phyloP scores from a whole-genome alignment of 148 eudicot species.

The Rhododendron vialii region DNA sequence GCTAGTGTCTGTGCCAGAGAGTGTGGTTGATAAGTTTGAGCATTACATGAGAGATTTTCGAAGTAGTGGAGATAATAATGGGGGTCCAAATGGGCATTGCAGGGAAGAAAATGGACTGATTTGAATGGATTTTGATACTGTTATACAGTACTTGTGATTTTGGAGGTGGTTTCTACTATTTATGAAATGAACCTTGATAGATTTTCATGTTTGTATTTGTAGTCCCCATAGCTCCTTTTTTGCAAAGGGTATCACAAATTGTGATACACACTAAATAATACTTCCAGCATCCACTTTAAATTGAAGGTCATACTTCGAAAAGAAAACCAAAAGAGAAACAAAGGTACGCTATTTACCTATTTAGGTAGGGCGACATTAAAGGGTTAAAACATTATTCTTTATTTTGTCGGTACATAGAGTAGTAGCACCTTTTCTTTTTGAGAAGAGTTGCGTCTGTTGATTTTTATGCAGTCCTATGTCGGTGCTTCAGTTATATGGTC shows the following conservation, averaged over 20 bases:
- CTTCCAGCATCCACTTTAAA: neutral
- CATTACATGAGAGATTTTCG: slow-evolving; percentile 50
- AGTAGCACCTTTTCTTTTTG: neutral
- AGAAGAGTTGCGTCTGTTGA: neutral
- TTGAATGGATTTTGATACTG: neutral
- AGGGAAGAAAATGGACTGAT: slow-evolving; percentile 14
- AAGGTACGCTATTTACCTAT: neutral
- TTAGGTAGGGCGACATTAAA: neutral
- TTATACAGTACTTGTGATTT: neutral
- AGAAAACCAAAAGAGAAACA: neutral
- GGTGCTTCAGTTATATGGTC: neutral
- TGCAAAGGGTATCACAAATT: neutral
- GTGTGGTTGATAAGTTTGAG: slow-evolving; percentile 49
- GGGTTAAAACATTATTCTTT: neutral
- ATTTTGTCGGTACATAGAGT: neutral
- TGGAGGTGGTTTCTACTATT: neutral
- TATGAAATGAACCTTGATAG: neutral
- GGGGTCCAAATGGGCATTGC: slow-evolving; percentile 15
- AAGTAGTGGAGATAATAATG: slow-evolving; percentile 23
- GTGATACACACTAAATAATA: no score
- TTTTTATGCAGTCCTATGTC: neutral
- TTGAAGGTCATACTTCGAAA: neutral
- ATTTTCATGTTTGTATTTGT: neutral
- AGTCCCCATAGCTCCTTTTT: neutral
- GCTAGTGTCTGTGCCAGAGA: slow-evolving; percentile 63